Base-by-base conservation (phyloP, 2,329 filamentous ascomycete genomes). In the Ceratocystis cacaofunesta region DNA sequence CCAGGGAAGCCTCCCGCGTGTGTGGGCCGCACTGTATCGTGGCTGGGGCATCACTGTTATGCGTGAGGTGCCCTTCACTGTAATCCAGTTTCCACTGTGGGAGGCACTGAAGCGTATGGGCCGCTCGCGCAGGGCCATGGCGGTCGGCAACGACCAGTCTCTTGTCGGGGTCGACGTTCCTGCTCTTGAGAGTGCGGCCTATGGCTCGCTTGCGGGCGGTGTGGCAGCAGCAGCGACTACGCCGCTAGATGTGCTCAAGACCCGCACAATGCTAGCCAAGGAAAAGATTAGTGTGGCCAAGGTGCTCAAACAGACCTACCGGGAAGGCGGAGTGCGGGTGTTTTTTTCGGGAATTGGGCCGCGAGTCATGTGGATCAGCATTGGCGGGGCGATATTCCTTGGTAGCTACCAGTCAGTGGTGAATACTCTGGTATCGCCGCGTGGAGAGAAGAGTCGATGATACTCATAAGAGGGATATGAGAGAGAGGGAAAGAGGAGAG, bases 1-100 rank as follows among this genome's bases (percentile, higher is more conserved):
- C 0, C 72, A 76, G 64, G 81, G 81, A 0, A 57, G 65, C 12
- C 57, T 87, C 1, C 43, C 68, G 2, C 77, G 85, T 30, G 88
- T 97, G 61, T 85, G 89, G 80, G 78, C 83, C 68, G 92, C 96
- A 76, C 76, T 99, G 65, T 99, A 99, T 75, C 82, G 94, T 44
- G 94, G 95, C 1, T 96, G 91, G 82, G 83, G 85, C 19, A 91
- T 97, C 70, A 99, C 94, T 1, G 86, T 99, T 63, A 87, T 96
- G 77, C 85, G 94, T 67, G 94, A 99, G 79, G 92, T 99, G 68
- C 94, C 94, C 3, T 99, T 99, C 72, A 97, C 95, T 2, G 86
- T 96, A 8, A 88, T 99, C 69, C 94, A 99, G 76, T 99, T 99
- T 74, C 94, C 94, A 58, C 81, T 99, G 69, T 99, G 94, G 94